Evolutionary conservation across 2,329 filamentous ascomycete species (phyloP).

Genomic region (Calonectria pteridis): DNA sequence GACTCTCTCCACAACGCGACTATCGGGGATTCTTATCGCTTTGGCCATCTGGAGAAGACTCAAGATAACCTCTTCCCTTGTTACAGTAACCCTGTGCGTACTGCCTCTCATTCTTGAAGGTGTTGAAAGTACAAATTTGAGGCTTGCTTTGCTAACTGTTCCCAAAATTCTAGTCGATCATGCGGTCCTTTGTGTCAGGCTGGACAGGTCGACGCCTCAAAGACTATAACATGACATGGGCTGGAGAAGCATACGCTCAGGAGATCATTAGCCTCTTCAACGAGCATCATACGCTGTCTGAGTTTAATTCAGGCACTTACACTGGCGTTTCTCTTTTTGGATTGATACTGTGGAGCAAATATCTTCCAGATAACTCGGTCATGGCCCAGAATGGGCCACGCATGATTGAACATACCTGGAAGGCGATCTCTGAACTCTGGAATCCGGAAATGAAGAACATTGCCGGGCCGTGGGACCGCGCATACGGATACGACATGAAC

Average conservation of each 20-base stretch:
- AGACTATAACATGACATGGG: slow-evolving; percentile 69
- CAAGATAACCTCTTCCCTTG: slow-evolving; percentile 72
- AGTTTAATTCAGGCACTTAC: slow-evolving; percentile 74
- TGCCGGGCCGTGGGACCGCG: slow-evolving; percentile 74
- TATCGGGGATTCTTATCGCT: slow-evolving; percentile 71
- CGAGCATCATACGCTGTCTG: slow-evolving; percentile 67
- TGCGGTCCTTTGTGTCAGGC: slow-evolving; percentile 70
- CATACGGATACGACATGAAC: slow-evolving; percentile 75
- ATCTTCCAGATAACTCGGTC: slow-evolving; percentile 64
- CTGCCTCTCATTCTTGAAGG: background rate
- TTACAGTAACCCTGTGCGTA: slow-evolving; percentile 67
- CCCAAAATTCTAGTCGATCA: slow-evolving; percentile 55
- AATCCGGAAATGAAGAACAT: slow-evolving; percentile 71
- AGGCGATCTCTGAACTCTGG: slow-evolving; percentile 64
- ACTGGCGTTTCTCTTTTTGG: slow-evolving; percentile 72
- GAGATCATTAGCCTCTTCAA: slow-evolving; percentile 70
- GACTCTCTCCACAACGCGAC: slow-evolving; percentile 67
- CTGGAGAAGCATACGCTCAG: slow-evolving; percentile 68
- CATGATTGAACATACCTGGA: slow-evolving; percentile 68
- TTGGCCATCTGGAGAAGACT: slow-evolving; percentile 64
- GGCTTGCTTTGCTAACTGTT: background rate
- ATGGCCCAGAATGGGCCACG: slow-evolving; percentile 64
- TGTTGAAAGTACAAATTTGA: background rate
- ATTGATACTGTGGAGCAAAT: slow-evolving; percentile 70
- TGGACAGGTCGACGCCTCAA: slow-evolving; percentile 68